Conservation (phyloP, 306 rosid genomes). For the Malus sieversii region DNA sequence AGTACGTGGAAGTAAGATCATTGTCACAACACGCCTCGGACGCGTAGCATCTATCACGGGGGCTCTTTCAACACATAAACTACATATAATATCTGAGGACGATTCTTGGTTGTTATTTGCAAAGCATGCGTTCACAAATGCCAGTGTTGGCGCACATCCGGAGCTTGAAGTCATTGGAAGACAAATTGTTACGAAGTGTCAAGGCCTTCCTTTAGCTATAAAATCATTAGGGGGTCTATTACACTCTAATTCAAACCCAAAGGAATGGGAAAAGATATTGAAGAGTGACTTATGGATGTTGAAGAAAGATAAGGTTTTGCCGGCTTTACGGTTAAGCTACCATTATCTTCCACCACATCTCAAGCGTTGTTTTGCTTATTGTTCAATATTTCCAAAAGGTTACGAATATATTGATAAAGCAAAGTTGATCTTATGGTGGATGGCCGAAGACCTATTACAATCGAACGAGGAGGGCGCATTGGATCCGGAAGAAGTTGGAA, state of each 20-base stretch:
- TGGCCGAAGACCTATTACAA: constrained; percentile 25
- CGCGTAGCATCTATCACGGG: background rate
- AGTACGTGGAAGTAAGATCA: background rate
- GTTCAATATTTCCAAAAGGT: constrained; percentile 19
- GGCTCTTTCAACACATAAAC: background rate
- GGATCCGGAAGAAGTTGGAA: constrained; percentile 8
- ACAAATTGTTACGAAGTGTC: background rate
- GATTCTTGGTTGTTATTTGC: constrained; percentile 5
- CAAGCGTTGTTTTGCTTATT: constrained; percentile 13
- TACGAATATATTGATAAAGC: no score
- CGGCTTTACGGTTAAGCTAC: constrained; percentile 4
- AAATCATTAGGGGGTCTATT: background rate
- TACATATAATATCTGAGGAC: background rate
- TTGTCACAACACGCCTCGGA: constrained; percentile 1
- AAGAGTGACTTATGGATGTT: no score
- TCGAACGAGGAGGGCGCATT: background rate
- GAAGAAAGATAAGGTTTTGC: no score
- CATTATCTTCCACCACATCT: constrained; percentile 10
- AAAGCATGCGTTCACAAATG: background rate
- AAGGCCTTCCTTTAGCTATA: no score
- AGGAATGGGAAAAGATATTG: no score
- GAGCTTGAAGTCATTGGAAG: constrained; percentile 3
- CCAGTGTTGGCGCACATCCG: background rate
- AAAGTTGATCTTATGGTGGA: constrained; percentile 26
- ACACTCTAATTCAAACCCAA: no score